A percentile compares a stretch with the other conserved stretches of the same genome.
Evolutionary conservation across 129 eudicot genomes (phyloP).

Genomic region (Tagetes erecta): DNA sequence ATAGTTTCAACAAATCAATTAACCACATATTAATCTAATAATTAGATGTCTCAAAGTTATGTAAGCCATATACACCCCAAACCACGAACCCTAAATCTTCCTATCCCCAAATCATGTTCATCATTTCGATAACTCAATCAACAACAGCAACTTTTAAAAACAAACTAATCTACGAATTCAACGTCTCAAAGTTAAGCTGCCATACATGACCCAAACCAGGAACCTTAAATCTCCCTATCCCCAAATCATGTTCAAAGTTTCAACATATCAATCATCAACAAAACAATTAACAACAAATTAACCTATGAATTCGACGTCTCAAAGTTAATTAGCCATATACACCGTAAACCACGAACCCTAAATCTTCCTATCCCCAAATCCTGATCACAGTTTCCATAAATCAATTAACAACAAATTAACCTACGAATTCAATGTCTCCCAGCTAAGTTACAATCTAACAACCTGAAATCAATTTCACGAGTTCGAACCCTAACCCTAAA

Average conservation of each 20-base stretch:
- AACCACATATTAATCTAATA: not conserved
- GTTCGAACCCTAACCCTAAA: conserved; percentile 32
- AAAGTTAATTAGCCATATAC: conserved; percentile 61
- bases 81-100: conserved; percentile 20
- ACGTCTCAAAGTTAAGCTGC: conserved; percentile 11
- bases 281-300: too few relatives aligned
- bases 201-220: conserved; percentile 48
- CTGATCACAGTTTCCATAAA: conserved; percentile 22
- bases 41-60: too few relatives aligned
- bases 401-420: not conserved
- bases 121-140: conserved; percentile 16
- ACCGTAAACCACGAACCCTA: conserved; percentile 36
- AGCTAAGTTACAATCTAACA: not conserved
- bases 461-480: conserved; percentile 4
- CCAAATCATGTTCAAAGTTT: conserved; percentile 17
- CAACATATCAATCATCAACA: too few relatives aligned
- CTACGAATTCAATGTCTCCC: not conserved
- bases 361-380: conserved; percentile 13
- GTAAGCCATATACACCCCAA: conserved; percentile 53
- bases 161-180: not conserved
- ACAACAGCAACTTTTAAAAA: not conserved
- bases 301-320: too few relatives aligned
- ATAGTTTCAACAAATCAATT: conserved; percentile 18
- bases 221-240: conserved; percentile 18
- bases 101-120: conserved; percentile 25